Base-by-base conservation (phyloP, 192 early-diverging fungal genomes). In the Irineochytrium annulatum region DNA sequence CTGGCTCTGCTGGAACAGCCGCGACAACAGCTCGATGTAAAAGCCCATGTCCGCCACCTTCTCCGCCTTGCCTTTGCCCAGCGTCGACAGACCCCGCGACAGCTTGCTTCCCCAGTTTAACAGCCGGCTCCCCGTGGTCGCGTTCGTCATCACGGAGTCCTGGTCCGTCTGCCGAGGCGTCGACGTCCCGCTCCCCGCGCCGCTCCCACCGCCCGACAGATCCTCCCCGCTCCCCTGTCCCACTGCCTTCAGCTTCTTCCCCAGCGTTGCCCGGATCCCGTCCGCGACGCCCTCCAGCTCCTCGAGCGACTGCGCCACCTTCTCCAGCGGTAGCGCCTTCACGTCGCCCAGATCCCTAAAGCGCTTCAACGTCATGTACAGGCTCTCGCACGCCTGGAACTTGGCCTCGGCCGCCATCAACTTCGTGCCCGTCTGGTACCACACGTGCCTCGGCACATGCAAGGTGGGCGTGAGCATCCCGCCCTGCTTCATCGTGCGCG, bases 381-480 rank as follows among this genome's bases (percentile, higher is more conserved):
- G 13, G 46, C 11, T 49, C 3, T 68, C 57, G 49, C 48, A 65
- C 1, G 64, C 49, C n/a, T 17, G 19, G 22, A 68, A 2, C 35
- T 70, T 70, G 16, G 57, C 37, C 2, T 70, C 68, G 14, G 59
- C 27, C 1, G 68, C 64, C 0, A 37, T 31, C 14, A 70, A 52
- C 24, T 51, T 49, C 0, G 65, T 27, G 4, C 56, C 64, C 11
- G 55, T 16, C 48, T 67, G 68, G 34, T 31, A 60, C 68, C 68
- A 70, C 6, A 70, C 27, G n/a, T 57, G 33, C 16, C 65, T 68
- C 4, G 68, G 68, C 3, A 70, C 56, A 27, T 60, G 62, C 20
- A 70, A 49, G 2, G 27, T 30, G 16, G 29, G 26, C 8, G 68
- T 60, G 0, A 70, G 1, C 35, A 52, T 68, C 2, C 48, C 68